phyloP scores from a whole-genome alignment of 73 alveolate genomes.

The Durusdinium trenchii region DNA sequence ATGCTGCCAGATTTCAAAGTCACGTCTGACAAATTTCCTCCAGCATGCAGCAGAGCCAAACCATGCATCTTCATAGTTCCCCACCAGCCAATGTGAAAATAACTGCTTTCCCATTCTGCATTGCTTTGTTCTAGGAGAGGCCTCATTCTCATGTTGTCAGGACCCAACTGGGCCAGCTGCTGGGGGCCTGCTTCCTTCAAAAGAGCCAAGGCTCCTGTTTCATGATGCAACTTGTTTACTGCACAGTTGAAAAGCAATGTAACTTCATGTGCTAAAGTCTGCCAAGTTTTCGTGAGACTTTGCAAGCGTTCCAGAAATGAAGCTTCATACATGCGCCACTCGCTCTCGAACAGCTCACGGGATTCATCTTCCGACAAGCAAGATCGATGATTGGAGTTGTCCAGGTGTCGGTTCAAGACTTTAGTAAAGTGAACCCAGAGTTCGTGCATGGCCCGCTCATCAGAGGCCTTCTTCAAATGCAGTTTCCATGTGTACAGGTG shows the following conservation, averaged over 20 bases:
- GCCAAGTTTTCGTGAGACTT: slow-evolving; percentile 32
- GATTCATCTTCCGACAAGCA: slow-evolving; percentile 49
- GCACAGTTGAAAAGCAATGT: slow-evolving; percentile 52
- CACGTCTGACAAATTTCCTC: neutral
- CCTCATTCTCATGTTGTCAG: neutral
- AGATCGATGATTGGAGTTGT: slow-evolving; percentile 21
- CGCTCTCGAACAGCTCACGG: slow-evolving; percentile 39
- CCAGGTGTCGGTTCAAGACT: slow-evolving; percentile 34
- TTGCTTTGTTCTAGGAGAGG: neutral
- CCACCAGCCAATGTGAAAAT: slow-evolving; percentile 67
- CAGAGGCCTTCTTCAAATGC: slow-evolving; percentile 70
- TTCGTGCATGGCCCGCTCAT: slow-evolving; percentile 64
- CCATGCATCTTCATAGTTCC: slow-evolving; percentile 58
- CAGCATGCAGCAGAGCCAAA: slow-evolving; percentile 26
- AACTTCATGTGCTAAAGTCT: slow-evolving; percentile 54
- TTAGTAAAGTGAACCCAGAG: slow-evolving; percentile 55
- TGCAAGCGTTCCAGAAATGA: slow-evolving; percentile 45
- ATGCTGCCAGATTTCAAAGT: neutral
- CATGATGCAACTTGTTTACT: slow-evolving; percentile 35
- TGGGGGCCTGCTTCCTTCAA: slow-evolving; percentile 64
- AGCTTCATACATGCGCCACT: slow-evolving; percentile 57
- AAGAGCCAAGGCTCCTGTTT: slow-evolving; percentile 53
- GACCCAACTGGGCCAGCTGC: neutral
- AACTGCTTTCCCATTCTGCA: slow-evolving; percentile 47
- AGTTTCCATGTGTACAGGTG: slow-evolving; percentile 64